Evolutionary conservation across 2,329 filamentous ascomycete species (phyloP).

Genomic region (Scleromitrula shiraiana): DNA sequence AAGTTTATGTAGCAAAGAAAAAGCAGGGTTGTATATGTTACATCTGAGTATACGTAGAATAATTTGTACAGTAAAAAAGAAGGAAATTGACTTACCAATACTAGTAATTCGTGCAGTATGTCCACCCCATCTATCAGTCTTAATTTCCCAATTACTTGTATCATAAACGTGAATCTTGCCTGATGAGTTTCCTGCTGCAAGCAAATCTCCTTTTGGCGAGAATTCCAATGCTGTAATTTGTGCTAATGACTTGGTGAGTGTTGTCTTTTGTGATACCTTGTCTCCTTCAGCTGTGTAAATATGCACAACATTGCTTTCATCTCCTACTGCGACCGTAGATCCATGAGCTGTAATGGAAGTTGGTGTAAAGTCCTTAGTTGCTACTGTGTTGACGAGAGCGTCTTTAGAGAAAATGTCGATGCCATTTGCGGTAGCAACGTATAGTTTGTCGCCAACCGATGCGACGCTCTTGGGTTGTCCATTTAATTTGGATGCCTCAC

Average conservation of each 20-base stretch:
- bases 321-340: conserved; percentile 66
- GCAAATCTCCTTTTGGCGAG: conserved; percentile 64
- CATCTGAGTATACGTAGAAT: too few relatives aligned
- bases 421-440: conserved; percentile 45
- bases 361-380: conserved; percentile 55
- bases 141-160: conserved; percentile 56
- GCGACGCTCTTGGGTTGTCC: conserved; percentile 75
- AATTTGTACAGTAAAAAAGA: not conserved
- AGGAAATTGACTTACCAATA: conserved; percentile 30
- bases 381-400: conserved; percentile 49
- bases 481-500: conserved; percentile 56
- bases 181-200: conserved; percentile 74
- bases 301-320: conserved; percentile 63
- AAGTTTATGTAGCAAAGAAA: too few relatives aligned
- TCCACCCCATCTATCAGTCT: conserved; percentile 71
- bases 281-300: conserved; percentile 61
- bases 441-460: conserved; percentile 40
- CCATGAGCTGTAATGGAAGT: conserved; percentile 64
- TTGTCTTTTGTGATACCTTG: conserved; percentile 37
- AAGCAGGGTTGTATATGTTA: too few relatives aligned
- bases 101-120: conserved; percentile 61
- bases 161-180: conserved; percentile 85
- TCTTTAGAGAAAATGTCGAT: conserved; percentile 54
- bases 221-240: conserved; percentile 77
- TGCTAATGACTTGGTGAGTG: conserved; percentile 59